Evolutionary conservation across 1,139 yeast genomes (phyloP).

Genomic region (Zygoascus meyerae): DNA sequence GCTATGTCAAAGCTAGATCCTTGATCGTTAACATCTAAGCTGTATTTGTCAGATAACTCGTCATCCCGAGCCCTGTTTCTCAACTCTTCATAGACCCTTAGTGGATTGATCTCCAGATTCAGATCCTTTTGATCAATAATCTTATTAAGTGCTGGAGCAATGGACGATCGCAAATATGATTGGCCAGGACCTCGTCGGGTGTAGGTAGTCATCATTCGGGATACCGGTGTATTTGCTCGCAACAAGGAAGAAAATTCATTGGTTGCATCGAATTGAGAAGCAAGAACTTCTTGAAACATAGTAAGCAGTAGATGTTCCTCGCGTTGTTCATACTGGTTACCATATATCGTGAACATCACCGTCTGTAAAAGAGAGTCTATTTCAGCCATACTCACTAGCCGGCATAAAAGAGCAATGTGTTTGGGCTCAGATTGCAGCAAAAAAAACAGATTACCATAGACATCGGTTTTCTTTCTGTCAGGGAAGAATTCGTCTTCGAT

Average conservation of each 20-base stretch:
- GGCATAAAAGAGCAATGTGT: constrained; percentile 36
- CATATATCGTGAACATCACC: constrained; percentile 41
- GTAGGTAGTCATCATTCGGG: constrained; percentile 42
- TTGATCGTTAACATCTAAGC: constrained; percentile 16
- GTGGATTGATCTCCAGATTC: constrained; percentile 36
- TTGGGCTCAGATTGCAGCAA: constrained; percentile 38
- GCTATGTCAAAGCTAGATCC: constrained; percentile 21
- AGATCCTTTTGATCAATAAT: constrained; percentile 31
- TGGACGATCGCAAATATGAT: constrained; percentile 34
- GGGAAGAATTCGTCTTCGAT: constrained; percentile 26
- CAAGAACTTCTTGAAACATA: constrained; percentile 39
- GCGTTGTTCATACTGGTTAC: constrained; percentile 40
- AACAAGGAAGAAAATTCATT: constrained; percentile 36
- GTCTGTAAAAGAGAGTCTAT: constrained; percentile 39
- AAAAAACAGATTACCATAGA: constrained; percentile 37
- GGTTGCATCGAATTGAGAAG: constrained; percentile 36
- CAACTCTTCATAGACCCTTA: constrained; percentile 34
- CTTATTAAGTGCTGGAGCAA: constrained; percentile 30
- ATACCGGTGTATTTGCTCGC: constrained; percentile 40
- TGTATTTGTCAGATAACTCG: constrained; percentile 20
- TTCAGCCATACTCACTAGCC: constrained; percentile 37
- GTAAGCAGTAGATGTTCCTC: constrained; percentile 38
- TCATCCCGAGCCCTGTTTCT: constrained; percentile 18
- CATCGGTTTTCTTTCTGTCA: constrained; percentile 30
- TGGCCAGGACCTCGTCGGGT: constrained; percentile 42